Evolutionary conservation across 306 rosid species (phyloP).

Genomic region (Malus fusca): DNA sequence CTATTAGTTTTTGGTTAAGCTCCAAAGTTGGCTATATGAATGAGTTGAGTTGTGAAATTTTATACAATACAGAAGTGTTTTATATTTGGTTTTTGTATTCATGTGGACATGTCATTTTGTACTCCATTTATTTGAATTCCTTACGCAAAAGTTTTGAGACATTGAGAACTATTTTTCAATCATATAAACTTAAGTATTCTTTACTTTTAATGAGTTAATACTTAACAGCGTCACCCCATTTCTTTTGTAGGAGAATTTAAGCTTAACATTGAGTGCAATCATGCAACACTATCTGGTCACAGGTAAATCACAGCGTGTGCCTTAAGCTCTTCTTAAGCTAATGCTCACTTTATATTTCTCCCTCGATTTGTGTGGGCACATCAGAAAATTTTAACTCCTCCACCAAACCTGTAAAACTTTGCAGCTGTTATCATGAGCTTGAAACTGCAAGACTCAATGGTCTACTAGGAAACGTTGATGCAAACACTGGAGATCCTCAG

Average conservation of each 20-base stretch:
- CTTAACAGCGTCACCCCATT: conserved; percentile 7
- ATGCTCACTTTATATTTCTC: conserved; percentile 8
- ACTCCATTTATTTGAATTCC: not conserved
- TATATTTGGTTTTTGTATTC: not conserved
- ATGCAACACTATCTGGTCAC: conserved; percentile 94
- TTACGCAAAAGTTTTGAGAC: not conserved
- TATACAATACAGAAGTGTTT: not conserved
- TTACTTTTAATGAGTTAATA: not conserved
- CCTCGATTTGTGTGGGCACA: not conserved
- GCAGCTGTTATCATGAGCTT: conserved; percentile 90
- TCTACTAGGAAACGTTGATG: conserved; percentile 80
- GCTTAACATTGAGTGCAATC: conserved; percentile 94
- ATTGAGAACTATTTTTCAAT: not conserved
- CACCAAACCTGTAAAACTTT: not conserved
- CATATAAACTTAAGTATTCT: not conserved
- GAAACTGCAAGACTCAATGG: conserved; percentile 95
- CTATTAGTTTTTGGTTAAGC: not conserved
- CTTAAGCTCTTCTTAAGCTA: not conserved
- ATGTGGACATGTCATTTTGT: not conserved
- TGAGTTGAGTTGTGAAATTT: not conserved
- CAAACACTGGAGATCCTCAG: conserved; percentile 97
- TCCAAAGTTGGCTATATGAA: not conserved
- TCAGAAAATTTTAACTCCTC: conserved; percentile 7
- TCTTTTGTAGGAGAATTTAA: conserved; percentile 68
- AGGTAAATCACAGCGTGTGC: conserved; percentile 40